Base-by-base conservation (phyloP, 176 grass and related monocot species). In the Canna indica region DNA sequence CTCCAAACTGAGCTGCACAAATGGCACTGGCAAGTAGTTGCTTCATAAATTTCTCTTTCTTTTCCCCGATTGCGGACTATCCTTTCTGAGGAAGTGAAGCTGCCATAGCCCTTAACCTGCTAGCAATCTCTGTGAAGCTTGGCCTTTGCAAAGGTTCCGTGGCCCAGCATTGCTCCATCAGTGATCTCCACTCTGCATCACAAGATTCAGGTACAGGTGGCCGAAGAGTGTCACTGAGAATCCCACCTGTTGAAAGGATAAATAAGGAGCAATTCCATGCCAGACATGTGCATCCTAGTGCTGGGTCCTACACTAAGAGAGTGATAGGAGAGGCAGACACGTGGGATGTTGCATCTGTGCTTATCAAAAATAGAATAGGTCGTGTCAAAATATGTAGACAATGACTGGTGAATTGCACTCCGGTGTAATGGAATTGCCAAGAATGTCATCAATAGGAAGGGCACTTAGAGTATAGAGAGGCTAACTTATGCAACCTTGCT, bases 91-190 rank as follows among this genome's bases (percentile, higher is more conserved):
- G 54, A 63, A 84, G 54, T 62, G 95, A 71, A 22, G 82, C 75
- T 3, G 72, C 84, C 84, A 90, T 93, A 48, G 86, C 69, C 12
- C 95, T 82, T 57, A 99, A 77, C 61, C 82, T 80, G 65, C 80
- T 90, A 33, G 74, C 87, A 7, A 93, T 65, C 57, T 93, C 86
- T 0, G 84, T 93, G 73, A 93, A 99, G 70, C 82, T 88, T 3
- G 84, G 90, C 44, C 95, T 79, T 59, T 86, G 86, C 16, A 62
- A 77, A 4, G 95, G 88, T 38, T 99, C 95, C 0, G 95, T n/a
- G 0, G 82, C 83, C 95, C 95, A 99, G 66, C 95, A 93, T 62
- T 82, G 84, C 82, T 88, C 86, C 95, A 99, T 93, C 61, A 99
- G 31, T 2, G 80, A 85, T 64, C 84, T 90, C 95, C 95, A 99